Evolutionary conservation across 495 filamentous ascomycete species (phyloP).

Genomic region (Daldinia vernicosa): DNA sequence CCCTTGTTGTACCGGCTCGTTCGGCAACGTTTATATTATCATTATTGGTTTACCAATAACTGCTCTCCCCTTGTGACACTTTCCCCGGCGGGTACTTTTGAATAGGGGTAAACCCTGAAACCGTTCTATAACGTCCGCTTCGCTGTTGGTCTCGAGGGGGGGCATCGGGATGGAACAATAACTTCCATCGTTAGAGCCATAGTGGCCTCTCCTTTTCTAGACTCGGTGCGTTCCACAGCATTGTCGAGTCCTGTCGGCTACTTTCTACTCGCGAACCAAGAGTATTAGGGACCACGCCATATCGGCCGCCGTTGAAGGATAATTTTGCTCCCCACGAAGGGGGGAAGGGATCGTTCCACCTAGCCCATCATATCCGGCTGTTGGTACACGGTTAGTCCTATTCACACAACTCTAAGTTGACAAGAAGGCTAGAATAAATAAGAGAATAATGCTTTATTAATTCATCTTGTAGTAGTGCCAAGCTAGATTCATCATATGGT

Average conservation of each 20-base stretch:
- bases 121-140: slow-evolving; percentile 1
- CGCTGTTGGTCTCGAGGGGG: neutral
- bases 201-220: neutral
- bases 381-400: neutral
- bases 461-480: neutral
- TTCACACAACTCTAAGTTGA: neutral
- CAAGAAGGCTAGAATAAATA: neutral
- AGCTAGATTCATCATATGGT: neutral
- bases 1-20: slow-evolving; percentile 21
- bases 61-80: neutral
- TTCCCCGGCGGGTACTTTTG: neutral
- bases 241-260: neutral
- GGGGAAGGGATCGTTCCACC: neutral
- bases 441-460: neutral
- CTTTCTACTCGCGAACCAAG: neutral
- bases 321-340: neutral
- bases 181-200: neutral
- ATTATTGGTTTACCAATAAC: slow-evolving; percentile 13
- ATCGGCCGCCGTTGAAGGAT: slow-evolving; percentile 7
- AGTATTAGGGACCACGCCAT: neutral
- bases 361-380: neutral
- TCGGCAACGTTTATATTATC: slow-evolving; percentile 33
- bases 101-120: slow-evolving; percentile 27
- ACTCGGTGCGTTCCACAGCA: slow-evolving; percentile 1
- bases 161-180: neutral